These are phyloP conservation scores for Hypsizygus ulmarius DNA, from an alignment of 1,284 basidiomycete genomes.

Conservation along the genomic window DNA sequence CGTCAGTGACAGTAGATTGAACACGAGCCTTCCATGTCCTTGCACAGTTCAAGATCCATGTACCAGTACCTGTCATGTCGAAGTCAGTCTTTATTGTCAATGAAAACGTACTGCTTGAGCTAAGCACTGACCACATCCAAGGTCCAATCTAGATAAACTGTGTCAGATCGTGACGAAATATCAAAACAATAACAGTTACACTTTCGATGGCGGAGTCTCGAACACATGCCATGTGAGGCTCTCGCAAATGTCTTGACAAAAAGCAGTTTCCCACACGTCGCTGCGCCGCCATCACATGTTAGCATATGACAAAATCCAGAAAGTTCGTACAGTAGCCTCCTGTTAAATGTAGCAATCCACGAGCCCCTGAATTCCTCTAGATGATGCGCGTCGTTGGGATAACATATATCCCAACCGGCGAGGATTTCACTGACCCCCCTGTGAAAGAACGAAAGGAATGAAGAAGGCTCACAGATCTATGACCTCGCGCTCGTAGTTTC, in stretches of 20 bases:
- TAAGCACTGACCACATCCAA: conserved; percentile 58
- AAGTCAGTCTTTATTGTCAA: conserved; percentile 4
- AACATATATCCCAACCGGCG: no score
- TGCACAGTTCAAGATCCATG: conserved; percentile 65
- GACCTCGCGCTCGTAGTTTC: conserved; percentile 57
- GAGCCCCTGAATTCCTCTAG: no score
- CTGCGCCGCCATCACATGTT: conserved; percentile 35
- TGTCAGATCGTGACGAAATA: background rate
- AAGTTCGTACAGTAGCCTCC: background rate
- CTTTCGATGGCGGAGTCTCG: conserved; percentile 52
- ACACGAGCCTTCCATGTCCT: conserved; percentile 55
- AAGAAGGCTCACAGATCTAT: conserved; percentile 57
- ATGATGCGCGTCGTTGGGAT: no score
- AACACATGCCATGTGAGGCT: conserved; percentile 64
- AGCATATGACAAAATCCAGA: background rate
- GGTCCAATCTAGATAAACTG: conserved; percentile 46
- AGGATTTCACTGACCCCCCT: background rate
- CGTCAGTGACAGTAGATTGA: conserved; percentile 5
- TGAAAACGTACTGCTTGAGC: background rate
- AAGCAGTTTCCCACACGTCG: conserved; percentile 66
- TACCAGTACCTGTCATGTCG: conserved; percentile 49
- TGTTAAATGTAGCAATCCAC: background rate
- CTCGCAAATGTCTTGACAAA: conserved; percentile 49
- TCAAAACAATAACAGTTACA: conserved; percentile 34
- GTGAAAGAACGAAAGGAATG: conserved; percentile 18